Conservation (phyloP, 2,329 filamentous ascomycete species). For the Aspergillus japonicus region DNA sequence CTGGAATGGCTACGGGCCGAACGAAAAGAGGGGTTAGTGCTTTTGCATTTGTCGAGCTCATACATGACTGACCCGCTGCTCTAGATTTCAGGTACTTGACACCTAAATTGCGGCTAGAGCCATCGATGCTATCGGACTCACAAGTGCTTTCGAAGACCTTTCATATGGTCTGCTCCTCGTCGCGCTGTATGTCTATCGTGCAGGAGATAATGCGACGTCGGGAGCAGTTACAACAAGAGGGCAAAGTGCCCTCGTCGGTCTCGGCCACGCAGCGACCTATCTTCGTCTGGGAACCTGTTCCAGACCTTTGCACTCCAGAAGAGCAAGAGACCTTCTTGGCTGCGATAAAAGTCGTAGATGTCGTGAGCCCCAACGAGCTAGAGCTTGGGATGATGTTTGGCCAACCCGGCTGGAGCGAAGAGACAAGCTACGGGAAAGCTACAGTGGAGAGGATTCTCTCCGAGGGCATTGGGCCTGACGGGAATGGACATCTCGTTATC, state of each 20-base stretch:
- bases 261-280: slow-evolving; percentile 58
- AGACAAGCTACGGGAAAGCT: slow-evolving; percentile 26
- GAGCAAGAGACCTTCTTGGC: slow-evolving; percentile 54
- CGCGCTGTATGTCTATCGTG: slow-evolving; percentile 73
- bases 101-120: slow-evolving; percentile 77
- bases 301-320: slow-evolving; percentile 76
- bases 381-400: slow-evolving; percentile 88
- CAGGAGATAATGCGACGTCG: slow-evolving; percentile 63
- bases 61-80: slow-evolving; percentile 29
- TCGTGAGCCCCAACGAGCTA: slow-evolving; percentile 77
- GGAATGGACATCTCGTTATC: slow-evolving; percentile 46
- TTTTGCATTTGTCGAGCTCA: background rate
- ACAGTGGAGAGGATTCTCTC: slow-evolving; percentile 38
- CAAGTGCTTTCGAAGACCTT: slow-evolving; percentile 74
- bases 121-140: slow-evolving; percentile 63
- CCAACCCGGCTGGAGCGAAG: slow-evolving; percentile 37
- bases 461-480: slow-evolving; percentile 38
- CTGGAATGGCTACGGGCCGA: slow-evolving; percentile 83
- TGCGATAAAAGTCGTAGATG: slow-evolving; percentile 56
- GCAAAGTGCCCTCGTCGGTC: slow-evolving; percentile 26
- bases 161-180: slow-evolving; percentile 81
- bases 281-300: slow-evolving; percentile 94
- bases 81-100: slow-evolving; percentile 81
- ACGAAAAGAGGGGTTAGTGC: slow-evolving; percentile 58
- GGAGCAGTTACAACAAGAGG: slow-evolving; percentile 30